Percentiles rank a stretch among this genome's conserved stretches.
phyloP scores from a whole-genome alignment of 2,329 filamentous ascomycete genomes.

The Colletotrichum sp. region DNA sequence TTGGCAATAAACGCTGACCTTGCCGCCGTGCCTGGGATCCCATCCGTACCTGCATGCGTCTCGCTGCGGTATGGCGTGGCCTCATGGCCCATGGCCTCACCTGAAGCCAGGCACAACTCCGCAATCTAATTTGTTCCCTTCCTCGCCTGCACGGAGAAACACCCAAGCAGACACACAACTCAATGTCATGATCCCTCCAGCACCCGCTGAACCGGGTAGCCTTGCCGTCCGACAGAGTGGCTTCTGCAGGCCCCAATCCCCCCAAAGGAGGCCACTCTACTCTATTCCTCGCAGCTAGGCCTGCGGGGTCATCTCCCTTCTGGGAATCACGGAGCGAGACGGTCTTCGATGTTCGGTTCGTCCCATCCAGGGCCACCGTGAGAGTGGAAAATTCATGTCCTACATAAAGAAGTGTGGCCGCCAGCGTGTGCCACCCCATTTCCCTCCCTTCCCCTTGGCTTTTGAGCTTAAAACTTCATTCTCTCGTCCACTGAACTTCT shows the following conservation, averaged over 20 bases:
- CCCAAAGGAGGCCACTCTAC: slow-evolving; percentile 1
- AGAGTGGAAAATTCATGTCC: background rate
- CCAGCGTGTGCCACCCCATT: background rate
- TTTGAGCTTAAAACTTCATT: slow-evolving; percentile 18
- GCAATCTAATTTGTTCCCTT: slow-evolving; percentile 8
- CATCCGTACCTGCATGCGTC: background rate
- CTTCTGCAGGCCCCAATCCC: background rate
- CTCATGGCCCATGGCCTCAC: slow-evolving; percentile 15
- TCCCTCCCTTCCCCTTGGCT: background rate
- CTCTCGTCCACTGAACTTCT: slow-evolving; percentile 6
- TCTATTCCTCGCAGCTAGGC: slow-evolving; percentile 21
- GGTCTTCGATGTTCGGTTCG: background rate
- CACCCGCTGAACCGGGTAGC: slow-evolving; percentile 1
- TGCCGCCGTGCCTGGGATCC: slow-evolving; percentile 1
- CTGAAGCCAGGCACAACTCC: slow-evolving; percentile 18
- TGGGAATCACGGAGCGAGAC: background rate
- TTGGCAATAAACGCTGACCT: background rate
- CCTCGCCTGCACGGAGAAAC: background rate
- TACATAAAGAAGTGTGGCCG: slow-evolving; percentile 8
- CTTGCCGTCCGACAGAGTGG: slow-evolving; percentile 5
- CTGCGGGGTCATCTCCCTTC: slow-evolving; percentile 9
- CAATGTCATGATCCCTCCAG: background rate
- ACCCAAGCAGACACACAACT: background rate
- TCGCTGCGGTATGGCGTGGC: background rate
- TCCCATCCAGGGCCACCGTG: background rate